phyloP scores from a whole-genome alignment of 805 yeast species.

The Cyberlindnera amylophila region DNA sequence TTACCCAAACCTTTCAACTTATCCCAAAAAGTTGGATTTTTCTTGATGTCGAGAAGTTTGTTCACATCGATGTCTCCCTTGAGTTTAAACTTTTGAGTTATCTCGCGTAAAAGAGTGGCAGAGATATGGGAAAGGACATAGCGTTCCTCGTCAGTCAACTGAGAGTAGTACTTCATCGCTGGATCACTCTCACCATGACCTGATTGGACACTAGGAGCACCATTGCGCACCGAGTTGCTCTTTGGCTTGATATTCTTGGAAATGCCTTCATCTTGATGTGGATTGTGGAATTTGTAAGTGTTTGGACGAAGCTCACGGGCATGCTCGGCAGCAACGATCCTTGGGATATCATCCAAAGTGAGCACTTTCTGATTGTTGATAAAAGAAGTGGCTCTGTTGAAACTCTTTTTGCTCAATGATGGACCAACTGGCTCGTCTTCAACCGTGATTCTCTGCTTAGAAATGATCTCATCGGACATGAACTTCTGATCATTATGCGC shows the following conservation, averaged over 20 bases:
- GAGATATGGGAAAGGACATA: constrained; percentile 56
- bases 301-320: constrained; percentile 91
- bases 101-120: constrained; percentile 43
- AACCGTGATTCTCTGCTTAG: constrained; percentile 27
- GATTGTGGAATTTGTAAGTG: constrained; percentile 78
- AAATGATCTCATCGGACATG: constrained; percentile 19
- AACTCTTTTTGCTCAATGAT: constrained; percentile 45
- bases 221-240: constrained; percentile 17
- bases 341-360: constrained; percentile 92
- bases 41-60: constrained; percentile 31
- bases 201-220: constrained; percentile 15
- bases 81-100: constrained; percentile 27
- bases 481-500: constrained; percentile 3
- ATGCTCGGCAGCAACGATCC: constrained; percentile 96
- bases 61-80: constrained; percentile 35
- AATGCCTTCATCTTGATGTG: constrained; percentile 23
- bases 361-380: constrained; percentile 78
- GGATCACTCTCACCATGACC: constrained; percentile 5
- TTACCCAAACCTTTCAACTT: constrained; percentile 30
- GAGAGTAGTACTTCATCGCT: constrained; percentile 54
- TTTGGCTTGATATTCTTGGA: constrained; percentile 21
- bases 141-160: constrained; percentile 54
- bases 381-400: constrained; percentile 66
- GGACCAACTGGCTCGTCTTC: constrained; percentile 42
- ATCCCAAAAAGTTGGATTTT: constrained; percentile 43